phyloP scores from a whole-genome alignment of 2,329 filamentous ascomycete genomes.

The Fusarium equiseti region DNA sequence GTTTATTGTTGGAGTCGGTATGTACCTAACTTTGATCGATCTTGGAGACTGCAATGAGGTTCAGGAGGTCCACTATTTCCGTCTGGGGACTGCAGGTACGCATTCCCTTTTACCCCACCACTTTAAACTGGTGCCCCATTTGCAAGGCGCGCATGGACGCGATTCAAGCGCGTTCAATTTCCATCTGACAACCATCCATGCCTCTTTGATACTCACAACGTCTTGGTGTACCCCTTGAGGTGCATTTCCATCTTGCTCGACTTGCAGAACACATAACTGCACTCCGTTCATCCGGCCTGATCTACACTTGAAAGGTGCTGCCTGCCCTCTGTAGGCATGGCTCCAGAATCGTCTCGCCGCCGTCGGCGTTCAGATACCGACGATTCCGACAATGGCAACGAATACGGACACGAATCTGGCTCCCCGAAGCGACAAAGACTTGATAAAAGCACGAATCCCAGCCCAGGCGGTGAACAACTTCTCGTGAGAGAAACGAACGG shows the following conservation, averaged over 20 bases:
- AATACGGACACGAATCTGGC: conserved; percentile 41
- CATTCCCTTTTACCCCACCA: conserved; percentile 37
- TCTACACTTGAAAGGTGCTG: not conserved
- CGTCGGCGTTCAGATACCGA: conserved; percentile 59
- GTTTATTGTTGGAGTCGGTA: not conserved
- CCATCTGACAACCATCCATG: conserved; percentile 8
- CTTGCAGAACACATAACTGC: not conserved
- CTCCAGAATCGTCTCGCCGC: conserved; percentile 52
- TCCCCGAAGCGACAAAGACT: conserved; percentile 55
- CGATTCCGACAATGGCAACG: conserved; percentile 54
- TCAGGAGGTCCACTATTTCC: not conserved
- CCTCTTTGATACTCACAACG: not conserved
- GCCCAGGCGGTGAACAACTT: conserved; percentile 19
- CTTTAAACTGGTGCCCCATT: conserved; percentile 42
- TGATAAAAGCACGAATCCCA: conserved; percentile 39
- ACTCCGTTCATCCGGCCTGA: not conserved
- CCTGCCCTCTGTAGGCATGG: conserved; percentile 43
- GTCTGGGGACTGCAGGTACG: not conserved
- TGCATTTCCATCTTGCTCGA: not conserved
- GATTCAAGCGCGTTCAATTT: conserved; percentile 40
- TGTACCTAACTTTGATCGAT: too few species aligned
- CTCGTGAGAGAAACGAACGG: conserved; percentile 30
- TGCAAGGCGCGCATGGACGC: conserved; percentile 39
- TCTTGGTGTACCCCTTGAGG: not conserved
- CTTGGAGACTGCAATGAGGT: not conserved